Evolutionary conservation across 306 rosid species (phyloP), one percentile per base, ranked within the genome.

Genomic region (Cucumis hystrix): DNA sequence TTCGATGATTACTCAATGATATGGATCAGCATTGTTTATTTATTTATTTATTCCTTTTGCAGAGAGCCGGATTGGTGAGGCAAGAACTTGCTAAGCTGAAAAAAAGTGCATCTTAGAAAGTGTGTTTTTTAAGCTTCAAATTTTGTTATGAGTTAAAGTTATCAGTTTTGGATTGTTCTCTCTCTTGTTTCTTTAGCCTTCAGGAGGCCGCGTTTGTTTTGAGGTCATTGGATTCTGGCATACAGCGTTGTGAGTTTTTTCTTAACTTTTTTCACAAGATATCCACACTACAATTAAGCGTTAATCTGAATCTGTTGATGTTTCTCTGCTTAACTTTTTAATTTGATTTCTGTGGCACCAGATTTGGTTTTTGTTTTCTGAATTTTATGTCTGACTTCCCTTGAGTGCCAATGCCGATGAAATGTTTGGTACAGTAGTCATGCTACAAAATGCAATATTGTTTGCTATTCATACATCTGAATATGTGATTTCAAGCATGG

Each of bases 31-130:
- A 28, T 51, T 51, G 0, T 52, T 45, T 20, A 11, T 69, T 61
- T 25, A 0, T 61, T 25, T 61, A 28, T 10, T 69, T 23, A 21
- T 21, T 63, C 8, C 35, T 30, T 47, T 59, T 83, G 96, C 93
- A 96, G 99, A 92, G 83, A 78, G 93, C 96, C 25, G 96, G 88
- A 62, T 74, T 87, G 33, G 98, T 96, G 45, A 89, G 87, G 88
- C 93, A 89, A 73, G 99, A 96, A 79, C 93, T 96, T 56, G 87
- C 96, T 6, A 88, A 92, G 80, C 78, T 92, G 88, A 96, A 85
- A 56, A 96, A 84, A 88, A 83, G 78, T 40, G 82, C 89, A 16
- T 20, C 88, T 33, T 90, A 88, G 85, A 76, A 39, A 63, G 61
- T 18, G 14, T 6, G 21, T 72, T 51, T 12, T 54, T 15, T n/a